Evolutionary conservation across 2,329 filamentous ascomycete genomes (phyloP).

Genomic region (Arthrobotrys megalospora): DNA sequence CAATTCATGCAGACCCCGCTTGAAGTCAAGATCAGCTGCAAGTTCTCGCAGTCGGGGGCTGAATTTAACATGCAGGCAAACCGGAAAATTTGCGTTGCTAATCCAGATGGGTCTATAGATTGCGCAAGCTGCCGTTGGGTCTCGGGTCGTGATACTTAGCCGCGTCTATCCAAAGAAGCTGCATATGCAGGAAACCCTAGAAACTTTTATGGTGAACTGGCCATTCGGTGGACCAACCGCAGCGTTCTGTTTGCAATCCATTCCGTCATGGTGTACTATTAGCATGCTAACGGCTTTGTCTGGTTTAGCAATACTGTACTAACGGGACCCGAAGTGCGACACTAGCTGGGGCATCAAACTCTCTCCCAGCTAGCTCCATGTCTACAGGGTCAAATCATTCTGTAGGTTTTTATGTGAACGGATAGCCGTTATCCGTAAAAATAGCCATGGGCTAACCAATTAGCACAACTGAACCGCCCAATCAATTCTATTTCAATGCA

Average conservation of each 20-base stretch:
- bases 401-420: background rate
- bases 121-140: conserved; percentile 6
- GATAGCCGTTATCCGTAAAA: background rate
- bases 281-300: too few species aligned
- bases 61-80: background rate
- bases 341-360: background rate
- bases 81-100: conserved; percentile 14
- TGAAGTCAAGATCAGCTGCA: background rate
- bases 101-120: background rate
- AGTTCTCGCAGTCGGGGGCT: conserved; percentile 1
- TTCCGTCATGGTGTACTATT: background rate
- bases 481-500: background rate
- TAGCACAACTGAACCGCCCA: background rate
- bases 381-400: background rate
- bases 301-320: background rate
- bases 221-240: background rate
- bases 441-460: background rate
- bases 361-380: background rate
- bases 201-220: background rate
- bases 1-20: background rate
- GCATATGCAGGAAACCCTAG: background rate
- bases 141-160: background rate
- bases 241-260: background rate
- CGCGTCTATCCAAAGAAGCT: background rate
- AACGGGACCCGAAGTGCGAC: background rate